These are phyloP conservation scores for Penicillium corylophilum DNA, from an alignment of 2,329 filamentous ascomycete species.

Conservation along the genomic window DNA sequence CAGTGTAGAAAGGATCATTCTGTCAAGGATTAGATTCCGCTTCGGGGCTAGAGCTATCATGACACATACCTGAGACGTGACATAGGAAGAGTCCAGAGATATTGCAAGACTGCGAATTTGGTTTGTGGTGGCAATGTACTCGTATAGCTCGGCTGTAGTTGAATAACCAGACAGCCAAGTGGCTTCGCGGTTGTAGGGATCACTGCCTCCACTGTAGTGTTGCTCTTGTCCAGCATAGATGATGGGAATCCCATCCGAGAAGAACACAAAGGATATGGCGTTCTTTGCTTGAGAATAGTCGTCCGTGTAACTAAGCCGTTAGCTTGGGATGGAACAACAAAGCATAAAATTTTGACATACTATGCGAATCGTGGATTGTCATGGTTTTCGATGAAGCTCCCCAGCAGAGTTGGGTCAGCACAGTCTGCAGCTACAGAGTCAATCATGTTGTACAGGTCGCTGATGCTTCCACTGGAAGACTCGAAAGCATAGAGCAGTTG, in stretches of 20 bases:
- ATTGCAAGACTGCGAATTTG: conserved; percentile 50
- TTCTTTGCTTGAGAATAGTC: conserved; percentile 57
- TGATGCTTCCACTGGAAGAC: conserved; percentile 34
- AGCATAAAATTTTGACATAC: conserved; percentile 8
- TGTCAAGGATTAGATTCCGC: conserved; percentile 9
- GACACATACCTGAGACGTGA: conserved; percentile 36
- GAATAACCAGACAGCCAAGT: conserved; percentile 57
- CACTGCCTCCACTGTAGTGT: conserved; percentile 54
- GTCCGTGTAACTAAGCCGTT: conserved; percentile 25
- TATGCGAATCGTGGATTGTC: conserved; percentile 58
- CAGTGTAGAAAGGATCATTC: conserved; percentile 46
- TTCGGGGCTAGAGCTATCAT: neutral
- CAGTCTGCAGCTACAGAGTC: conserved; percentile 35
- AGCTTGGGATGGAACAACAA: neutral
- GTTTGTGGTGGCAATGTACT: conserved; percentile 51
- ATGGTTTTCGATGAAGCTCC: conserved; percentile 61
- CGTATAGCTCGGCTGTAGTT: conserved; percentile 50
- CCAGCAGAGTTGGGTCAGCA: conserved; percentile 50
- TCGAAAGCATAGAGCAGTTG: conserved; percentile 38
- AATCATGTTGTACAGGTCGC: conserved; percentile 36
- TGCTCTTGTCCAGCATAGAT: conserved; percentile 69
- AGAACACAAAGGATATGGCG: conserved; percentile 59
- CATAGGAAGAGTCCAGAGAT: conserved; percentile 37
- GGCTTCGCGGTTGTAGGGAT: conserved; percentile 57
- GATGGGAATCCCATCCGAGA: conserved; percentile 62